Percentiles rank a stretch among this genome's conserved stretches.
Evolutionary conservation across 805 yeast species (phyloP).

Genomic region (Sugiyamaella marilandica): DNA sequence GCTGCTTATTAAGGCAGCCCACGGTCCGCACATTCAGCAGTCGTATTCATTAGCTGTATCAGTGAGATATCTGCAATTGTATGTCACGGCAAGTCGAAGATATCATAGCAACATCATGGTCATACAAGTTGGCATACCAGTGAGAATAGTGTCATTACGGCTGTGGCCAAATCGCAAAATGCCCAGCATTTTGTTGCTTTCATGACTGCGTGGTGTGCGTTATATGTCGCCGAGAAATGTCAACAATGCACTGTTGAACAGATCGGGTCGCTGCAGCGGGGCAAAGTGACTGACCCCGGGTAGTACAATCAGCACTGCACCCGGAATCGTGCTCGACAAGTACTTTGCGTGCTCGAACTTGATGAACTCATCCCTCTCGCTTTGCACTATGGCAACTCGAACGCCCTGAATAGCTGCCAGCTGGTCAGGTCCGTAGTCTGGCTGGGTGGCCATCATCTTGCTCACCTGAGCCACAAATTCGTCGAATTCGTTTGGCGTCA

Average conservation of each 20-base stretch:
- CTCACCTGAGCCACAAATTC: neutral
- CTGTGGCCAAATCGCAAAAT: too few relatives aligned
- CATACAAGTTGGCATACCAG: too few relatives aligned
- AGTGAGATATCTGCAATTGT: too few relatives aligned
- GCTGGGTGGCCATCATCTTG: neutral
- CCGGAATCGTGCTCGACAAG: neutral
- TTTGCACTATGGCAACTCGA: neutral
- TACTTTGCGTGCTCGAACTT: neutral
- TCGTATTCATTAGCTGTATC: too few relatives aligned
- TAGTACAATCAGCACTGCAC: neutral
- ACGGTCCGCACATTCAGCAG: too few relatives aligned
- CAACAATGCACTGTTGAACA: neutral
- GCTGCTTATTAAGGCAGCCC: too few relatives aligned
- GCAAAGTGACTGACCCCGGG: constrained; percentile 1
- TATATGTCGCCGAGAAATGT: neutral
- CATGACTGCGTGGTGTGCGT: too few relatives aligned
- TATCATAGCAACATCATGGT: too few relatives aligned
- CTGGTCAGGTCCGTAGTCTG: neutral
- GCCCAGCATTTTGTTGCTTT: too few relatives aligned
- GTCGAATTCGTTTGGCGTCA: neutral
- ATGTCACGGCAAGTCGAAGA: too few relatives aligned
- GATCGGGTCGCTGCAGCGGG: neutral
- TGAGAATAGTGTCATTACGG: too few relatives aligned
- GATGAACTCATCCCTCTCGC: neutral
- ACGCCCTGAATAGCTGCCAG: neutral